A percentile compares a stretch with the other conserved stretches of the same genome.
These are phyloP conservation scores for Volutella citrinella DNA, from an alignment of 2,329 filamentous ascomycete genomes.

Conservation along the genomic window DNA sequence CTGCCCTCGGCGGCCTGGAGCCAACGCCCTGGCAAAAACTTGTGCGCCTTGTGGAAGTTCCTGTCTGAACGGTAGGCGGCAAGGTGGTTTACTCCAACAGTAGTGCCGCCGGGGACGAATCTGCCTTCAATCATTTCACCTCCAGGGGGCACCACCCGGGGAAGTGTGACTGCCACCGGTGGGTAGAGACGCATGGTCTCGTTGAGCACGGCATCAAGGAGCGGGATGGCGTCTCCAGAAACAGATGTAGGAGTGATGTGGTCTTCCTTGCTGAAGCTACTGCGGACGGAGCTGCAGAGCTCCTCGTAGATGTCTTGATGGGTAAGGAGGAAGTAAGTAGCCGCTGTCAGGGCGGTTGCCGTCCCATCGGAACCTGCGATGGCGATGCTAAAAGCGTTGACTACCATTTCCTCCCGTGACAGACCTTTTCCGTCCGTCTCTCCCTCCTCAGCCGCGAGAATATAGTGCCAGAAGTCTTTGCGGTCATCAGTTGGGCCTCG, in stretches of 20 bases:
- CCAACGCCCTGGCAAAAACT: constrained; percentile 17
- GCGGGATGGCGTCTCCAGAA: constrained; percentile 2
- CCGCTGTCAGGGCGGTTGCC: constrained; percentile 13
- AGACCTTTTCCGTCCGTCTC: constrained; percentile 6
- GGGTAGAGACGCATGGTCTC: constrained; percentile 18
- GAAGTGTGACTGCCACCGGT: constrained; percentile 16
- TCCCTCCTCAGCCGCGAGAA: constrained; percentile 10
- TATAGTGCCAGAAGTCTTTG: constrained; percentile 20
- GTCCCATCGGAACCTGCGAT: constrained; percentile 20
- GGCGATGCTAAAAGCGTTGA: constrained; percentile 19
- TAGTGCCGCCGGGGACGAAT: constrained; percentile 15
- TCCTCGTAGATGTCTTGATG: constrained; percentile 4
- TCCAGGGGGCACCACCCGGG: constrained; percentile 8
- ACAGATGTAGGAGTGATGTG: constrained; percentile 6
- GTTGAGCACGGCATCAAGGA: constrained; percentile 15
- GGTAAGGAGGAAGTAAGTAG: constrained; percentile 8
- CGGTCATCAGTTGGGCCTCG: constrained; percentile 15
- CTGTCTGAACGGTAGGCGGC: constrained; percentile 10
- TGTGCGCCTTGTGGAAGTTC: constrained; percentile 8
- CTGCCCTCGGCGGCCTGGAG: background rate
- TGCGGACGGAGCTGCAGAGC: constrained; percentile 5
- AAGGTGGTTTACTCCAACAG: constrained; percentile 16
- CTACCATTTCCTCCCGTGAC: constrained; percentile 15
- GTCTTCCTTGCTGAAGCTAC: constrained; percentile 6
- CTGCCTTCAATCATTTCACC: constrained; percentile 13